Conservation (phyloP, 2,329 filamentous ascomycete species). For the Rutstroemia sp. region DNA sequence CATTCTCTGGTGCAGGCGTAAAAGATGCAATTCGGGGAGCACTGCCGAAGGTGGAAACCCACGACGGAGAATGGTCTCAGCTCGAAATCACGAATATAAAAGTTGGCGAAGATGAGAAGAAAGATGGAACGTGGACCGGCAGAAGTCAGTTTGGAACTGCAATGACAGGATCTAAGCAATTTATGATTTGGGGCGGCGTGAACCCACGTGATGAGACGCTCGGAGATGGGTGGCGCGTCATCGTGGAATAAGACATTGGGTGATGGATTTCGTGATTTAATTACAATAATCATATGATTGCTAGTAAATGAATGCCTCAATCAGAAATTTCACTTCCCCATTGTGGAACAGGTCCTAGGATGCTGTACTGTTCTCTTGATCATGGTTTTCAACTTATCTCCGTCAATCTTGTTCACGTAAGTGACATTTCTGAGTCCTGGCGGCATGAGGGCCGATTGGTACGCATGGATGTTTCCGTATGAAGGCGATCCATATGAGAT, state of each 20-base stretch:
- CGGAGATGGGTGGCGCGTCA: constrained; percentile 4
- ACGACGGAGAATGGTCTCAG: background rate
- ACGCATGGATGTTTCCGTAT: constrained; percentile 38
- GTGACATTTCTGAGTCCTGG: constrained; percentile 32
- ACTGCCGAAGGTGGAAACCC: background rate
- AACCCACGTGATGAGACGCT: background rate
- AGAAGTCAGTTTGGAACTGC: constrained; percentile 1
- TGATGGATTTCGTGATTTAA: too few relatives aligned
- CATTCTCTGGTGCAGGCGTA: background rate
- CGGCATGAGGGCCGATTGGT: constrained; percentile 34
- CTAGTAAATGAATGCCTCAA: background rate
- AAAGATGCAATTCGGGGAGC: background rate
- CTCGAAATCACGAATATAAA: background rate
- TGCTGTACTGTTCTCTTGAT: constrained; percentile 32
- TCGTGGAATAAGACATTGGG: background rate
- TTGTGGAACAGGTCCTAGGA: constrained; percentile 6
- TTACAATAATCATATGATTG: background rate
- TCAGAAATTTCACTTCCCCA: background rate
- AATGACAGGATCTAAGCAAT: constrained; percentile 3
- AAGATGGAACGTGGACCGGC: constrained; percentile 1
- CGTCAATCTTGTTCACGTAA: constrained; percentile 35
- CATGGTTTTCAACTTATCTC: constrained; percentile 28
- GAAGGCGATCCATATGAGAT: constrained; percentile 33
- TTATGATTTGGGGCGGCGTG: constrained; percentile 4
- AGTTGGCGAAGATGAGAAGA: background rate